Evolutionary conservation across 257 asterid genomes (phyloP).

Genomic region (Gentiana dahurica): DNA sequence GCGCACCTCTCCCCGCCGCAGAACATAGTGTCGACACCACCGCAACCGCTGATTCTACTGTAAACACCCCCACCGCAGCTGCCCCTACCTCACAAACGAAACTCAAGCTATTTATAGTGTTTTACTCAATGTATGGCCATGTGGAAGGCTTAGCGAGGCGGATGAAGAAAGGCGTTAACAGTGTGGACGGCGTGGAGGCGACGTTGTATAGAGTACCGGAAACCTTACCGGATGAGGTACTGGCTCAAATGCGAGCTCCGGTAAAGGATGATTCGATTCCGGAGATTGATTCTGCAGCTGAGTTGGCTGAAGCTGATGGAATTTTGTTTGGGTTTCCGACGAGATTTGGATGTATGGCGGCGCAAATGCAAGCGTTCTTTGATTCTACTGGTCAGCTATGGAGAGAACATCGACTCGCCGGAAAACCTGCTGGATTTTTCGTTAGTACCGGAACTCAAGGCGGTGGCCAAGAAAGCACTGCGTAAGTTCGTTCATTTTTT

Average conservation of each 20-base stretch:
- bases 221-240: slow-evolving; percentile 52
- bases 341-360: slow-evolving; percentile 89
- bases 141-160: slow-evolving; percentile 78
- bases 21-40: slow-evolving; percentile 6
- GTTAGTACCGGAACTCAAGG: slow-evolving; percentile 99
- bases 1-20: slow-evolving; percentile 7
- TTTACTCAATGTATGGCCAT: slow-evolving; percentile 97
- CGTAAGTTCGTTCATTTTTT: slow-evolving; percentile 43
- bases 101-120: slow-evolving; percentile 55
- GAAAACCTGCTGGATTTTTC: slow-evolving; percentile 93
- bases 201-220: slow-evolving; percentile 73
- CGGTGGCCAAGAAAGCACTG: slow-evolving; percentile 98
- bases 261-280: slow-evolving; percentile 61
- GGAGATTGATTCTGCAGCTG: slow-evolving; percentile 43
- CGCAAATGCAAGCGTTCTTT: slow-evolving; percentile 95
- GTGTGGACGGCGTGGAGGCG: slow-evolving; percentile 64
- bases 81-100: neutral
- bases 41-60: slow-evolving; percentile 7
- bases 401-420: slow-evolving; percentile 86
- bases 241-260: slow-evolving; percentile 68
- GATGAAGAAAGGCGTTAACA: slow-evolving; percentile 76
- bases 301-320: slow-evolving; percentile 66
- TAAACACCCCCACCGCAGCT: slow-evolving; percentile 10
- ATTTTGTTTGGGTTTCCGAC: slow-evolving; percentile 90
- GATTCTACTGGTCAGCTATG: slow-evolving; percentile 83